Conservation (phyloP, 202 grass and related monocot species). For the Hordeum pubiflorum region DNA sequence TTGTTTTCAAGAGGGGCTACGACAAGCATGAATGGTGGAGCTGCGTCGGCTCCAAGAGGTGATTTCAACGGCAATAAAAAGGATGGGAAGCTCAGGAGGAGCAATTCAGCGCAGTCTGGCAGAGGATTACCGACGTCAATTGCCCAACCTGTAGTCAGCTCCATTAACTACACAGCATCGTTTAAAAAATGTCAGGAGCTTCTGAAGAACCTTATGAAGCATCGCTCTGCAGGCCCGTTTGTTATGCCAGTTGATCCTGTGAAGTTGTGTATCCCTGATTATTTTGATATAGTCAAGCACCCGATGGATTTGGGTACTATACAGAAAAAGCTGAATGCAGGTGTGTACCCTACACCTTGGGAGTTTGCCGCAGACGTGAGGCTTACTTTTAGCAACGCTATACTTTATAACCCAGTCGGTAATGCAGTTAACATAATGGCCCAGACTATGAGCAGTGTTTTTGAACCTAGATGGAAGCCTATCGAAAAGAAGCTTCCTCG, state of each 20-base stretch:
- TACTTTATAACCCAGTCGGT: conserved; percentile 63
- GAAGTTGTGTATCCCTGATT: conserved; percentile 83
- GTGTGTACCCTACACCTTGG: conserved; percentile 50
- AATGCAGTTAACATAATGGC: conserved; percentile 81
- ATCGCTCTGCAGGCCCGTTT: conserved; percentile 48
- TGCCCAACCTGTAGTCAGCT: conserved; percentile 27
- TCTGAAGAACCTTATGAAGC: conserved; percentile 69
- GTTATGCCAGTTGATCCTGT: conserved; percentile 71
- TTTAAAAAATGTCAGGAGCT: conserved; percentile 70
- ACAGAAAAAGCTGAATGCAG: conserved; percentile 55
- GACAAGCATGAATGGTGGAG: conserved; percentile 16
- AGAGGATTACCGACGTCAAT: conserved; percentile 14
- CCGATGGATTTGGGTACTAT: conserved; percentile 97
- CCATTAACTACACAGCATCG: conserved; percentile 33
- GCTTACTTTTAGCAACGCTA: conserved; percentile 85
- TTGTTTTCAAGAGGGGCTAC: conserved; percentile 26
- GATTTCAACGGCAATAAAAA: conserved; percentile 35
- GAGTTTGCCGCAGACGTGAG: conserved; percentile 81
- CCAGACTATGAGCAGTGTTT: conserved; percentile 53
- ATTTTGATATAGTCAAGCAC: conserved; percentile 71
- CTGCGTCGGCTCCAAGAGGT: neutral
- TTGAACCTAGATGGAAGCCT: conserved; percentile 82
- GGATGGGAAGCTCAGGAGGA: conserved; percentile 36
- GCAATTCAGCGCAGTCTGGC: conserved; percentile 42
- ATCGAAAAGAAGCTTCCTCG: conserved; percentile 71